Percentiles rank a stretch among this genome's conserved stretches.
Evolutionary conservation across 1,139 yeast genomes (phyloP).

Genomic region (Taiozyma sp.): DNA sequence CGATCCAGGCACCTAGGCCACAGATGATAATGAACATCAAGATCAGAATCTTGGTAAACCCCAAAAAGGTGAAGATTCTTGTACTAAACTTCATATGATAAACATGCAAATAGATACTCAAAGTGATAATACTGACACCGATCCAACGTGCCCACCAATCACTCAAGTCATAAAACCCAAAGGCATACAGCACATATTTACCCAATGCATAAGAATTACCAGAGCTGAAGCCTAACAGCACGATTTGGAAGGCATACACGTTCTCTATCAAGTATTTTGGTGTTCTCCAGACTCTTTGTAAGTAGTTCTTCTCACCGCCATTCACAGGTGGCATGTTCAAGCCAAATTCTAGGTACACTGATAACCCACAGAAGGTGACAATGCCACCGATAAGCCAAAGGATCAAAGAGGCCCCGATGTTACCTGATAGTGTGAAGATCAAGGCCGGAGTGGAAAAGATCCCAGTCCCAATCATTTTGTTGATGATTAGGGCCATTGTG

Average conservation of each 20-base stretch:
- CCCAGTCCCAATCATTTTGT: conserved; percentile 49
- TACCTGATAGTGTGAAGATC: conserved; percentile 39
- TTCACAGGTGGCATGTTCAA: conserved; percentile 38
- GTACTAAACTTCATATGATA: conserved; percentile 39
- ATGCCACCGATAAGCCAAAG: conserved; percentile 43
- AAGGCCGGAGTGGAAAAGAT: conserved; percentile 45
- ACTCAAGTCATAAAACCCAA: conserved; percentile 25
- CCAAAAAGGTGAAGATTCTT: conserved; percentile 38
- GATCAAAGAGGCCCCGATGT: conserved; percentile 34
- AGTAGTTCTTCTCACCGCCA: conserved; percentile 47
- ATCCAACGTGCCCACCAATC: conserved; percentile 34
- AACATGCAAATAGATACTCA: conserved; percentile 37
- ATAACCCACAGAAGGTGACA: conserved; percentile 41
- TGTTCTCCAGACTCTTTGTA: conserved; percentile 33
- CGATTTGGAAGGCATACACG: conserved; percentile 43
- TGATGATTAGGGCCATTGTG: conserved; percentile 36
- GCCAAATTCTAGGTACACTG: conserved; percentile 43
- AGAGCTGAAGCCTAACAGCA: conserved; percentile 42
- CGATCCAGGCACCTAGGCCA: conserved; percentile 24
- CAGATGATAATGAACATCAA: conserved; percentile 35
- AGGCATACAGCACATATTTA: conserved; percentile 39
- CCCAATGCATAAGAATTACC: conserved; percentile 50
- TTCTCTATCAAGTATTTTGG: conserved; percentile 24
- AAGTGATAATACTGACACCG: conserved; percentile 40
- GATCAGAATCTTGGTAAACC: conserved; percentile 37